phyloP scores from a whole-genome alignment of 225 moss, liverwort and hornwort species.

The Pseudoscleropodium purum region DNA sequence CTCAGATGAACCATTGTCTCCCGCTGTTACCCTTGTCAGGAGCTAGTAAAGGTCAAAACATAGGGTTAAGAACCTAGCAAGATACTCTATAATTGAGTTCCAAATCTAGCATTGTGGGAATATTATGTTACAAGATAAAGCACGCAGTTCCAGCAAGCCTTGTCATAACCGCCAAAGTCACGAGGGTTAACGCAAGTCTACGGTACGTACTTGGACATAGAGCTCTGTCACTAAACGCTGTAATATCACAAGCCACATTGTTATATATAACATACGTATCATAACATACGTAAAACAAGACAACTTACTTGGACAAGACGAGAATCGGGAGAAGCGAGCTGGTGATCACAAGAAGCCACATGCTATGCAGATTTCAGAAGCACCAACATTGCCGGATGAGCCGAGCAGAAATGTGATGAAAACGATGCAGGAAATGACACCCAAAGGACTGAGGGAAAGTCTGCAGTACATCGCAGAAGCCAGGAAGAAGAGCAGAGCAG shows the following conservation, averaged over 20 bases:
- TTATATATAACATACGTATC: not conserved
- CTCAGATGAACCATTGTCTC: not conserved
- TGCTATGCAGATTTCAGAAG: conserved; percentile 52
- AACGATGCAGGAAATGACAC: conserved; percentile 59
- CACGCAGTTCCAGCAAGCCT: not conserved
- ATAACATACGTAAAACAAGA: conserved; percentile 21
- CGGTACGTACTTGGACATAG: not conserved
- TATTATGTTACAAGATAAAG: not conserved
- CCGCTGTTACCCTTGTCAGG: not conserved
- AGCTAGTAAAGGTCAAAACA: not conserved
- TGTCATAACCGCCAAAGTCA: not conserved
- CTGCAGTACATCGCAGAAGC: conserved; percentile 66
- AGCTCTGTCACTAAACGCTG: not conserved
- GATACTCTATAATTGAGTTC: not conserved
- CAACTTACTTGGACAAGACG: conserved; percentile 55
- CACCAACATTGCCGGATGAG: conserved; percentile 60
- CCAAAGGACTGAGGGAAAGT: conserved; percentile 43
- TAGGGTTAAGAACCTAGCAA: not conserved
- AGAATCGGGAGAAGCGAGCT: conserved; percentile 30
- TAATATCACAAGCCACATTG: conserved; percentile 5
- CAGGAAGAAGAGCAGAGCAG: conserved; percentile 76
- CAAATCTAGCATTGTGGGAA: not conserved
- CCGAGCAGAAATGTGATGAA: conserved; percentile 53
- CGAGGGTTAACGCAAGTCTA: not conserved
- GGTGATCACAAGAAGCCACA: conserved; percentile 52